phyloP scores from a whole-genome alignment of 441 rosid genomes.

The Erodium trifolium region DNA sequence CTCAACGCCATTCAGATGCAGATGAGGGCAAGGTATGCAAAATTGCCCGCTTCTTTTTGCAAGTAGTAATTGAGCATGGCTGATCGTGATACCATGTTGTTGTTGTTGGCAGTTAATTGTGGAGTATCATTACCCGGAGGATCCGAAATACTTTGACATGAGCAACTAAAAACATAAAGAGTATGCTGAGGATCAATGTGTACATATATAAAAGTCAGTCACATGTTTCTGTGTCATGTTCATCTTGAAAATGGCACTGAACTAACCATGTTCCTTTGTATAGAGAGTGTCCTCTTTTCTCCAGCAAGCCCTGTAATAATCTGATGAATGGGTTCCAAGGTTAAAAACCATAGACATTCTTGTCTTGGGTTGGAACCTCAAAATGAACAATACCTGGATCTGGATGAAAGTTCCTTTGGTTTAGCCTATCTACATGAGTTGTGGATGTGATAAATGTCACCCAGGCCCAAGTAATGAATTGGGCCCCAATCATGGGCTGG shows the following conservation, averaged over 20 bases:
- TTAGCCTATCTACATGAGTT: too few species aligned
- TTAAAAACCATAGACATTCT: background rate
- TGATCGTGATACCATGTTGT: too few species aligned
- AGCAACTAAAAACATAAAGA: conserved; percentile 34
- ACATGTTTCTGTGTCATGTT: background rate
- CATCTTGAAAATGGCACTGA: background rate
- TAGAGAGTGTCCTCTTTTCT: too few species aligned
- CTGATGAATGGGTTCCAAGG: background rate
- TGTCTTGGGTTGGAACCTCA: background rate
- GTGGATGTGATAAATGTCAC: too few species aligned
- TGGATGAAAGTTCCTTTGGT: background rate
- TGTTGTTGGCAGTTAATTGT: conserved; percentile 59
- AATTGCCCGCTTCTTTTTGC: background rate
- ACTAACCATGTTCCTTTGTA: too few species aligned
- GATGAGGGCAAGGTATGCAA: conserved; percentile 90
- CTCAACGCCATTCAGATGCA: conserved; percentile 89
- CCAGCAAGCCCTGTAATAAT: background rate
- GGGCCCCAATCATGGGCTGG: too few species aligned
- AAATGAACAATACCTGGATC: background rate
- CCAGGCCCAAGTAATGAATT: too few species aligned
- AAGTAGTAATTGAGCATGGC: too few species aligned
- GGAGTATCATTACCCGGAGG: conserved; percentile 84
- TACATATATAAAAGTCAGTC: background rate
- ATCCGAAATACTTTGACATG: conserved; percentile 81
- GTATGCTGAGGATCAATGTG: background rate